Conservation (phyloP, 208 protist species). For the Strigomonas galati region DNA sequence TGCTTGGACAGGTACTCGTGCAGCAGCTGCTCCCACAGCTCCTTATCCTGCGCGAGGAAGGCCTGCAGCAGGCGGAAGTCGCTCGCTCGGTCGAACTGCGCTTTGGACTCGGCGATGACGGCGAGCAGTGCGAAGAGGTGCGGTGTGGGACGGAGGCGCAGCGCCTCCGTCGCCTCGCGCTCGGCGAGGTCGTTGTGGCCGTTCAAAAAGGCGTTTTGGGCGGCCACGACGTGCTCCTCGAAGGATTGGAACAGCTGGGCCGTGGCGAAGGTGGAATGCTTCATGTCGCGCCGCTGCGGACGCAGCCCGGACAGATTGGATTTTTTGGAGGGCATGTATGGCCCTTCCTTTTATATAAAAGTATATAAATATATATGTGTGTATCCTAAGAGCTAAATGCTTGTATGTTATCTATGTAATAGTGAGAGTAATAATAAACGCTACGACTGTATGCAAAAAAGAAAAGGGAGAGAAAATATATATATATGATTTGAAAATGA, state of each 20-base stretch:
- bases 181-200: conserved; percentile 62
- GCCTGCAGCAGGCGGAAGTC: conserved; percentile 87
- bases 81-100: conserved; percentile 77
- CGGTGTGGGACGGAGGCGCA: conserved; percentile 74
- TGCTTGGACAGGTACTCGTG: conserved; percentile 82
- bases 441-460: background rate
- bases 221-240: conserved; percentile 55
- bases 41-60: conserved; percentile 70
- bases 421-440: too few relatives aligned
- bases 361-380: background rate
- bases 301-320: too few relatives aligned
- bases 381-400: too few relatives aligned
- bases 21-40: conserved; percentile 83
- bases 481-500: background rate
- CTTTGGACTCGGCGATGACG: conserved; percentile 75
- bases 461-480: background rate
- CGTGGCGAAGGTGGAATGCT: conserved; percentile 30
- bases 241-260: conserved; percentile 49
- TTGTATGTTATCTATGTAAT: too few relatives aligned
- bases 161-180: conserved; percentile 54
- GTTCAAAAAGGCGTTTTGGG: conserved; percentile 66
- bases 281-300: too few relatives aligned
- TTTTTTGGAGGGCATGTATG: background rate
- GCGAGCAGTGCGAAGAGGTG: conserved; percentile 81
- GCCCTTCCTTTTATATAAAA: background rate